Conservation (phyloP, 371 early-diverging fungal genomes). For the Phascolomyces articulosus region DNA sequence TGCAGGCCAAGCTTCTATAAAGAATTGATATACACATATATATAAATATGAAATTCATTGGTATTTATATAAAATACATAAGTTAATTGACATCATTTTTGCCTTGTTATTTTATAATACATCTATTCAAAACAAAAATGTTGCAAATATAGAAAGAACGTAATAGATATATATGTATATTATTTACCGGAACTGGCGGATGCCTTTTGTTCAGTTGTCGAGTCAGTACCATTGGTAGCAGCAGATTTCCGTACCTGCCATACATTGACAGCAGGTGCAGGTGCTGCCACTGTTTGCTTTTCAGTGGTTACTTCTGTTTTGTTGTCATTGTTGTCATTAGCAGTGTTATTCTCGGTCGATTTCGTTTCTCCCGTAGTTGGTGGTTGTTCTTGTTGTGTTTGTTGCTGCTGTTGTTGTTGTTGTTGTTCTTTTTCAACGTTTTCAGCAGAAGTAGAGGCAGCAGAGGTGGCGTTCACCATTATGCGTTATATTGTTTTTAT, state of each 20-base stretch:
- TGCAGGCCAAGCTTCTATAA: slow-evolving; percentile 40
- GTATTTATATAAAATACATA: too few species aligned
- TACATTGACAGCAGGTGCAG: slow-evolving; percentile 58
- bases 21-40: too few species aligned
- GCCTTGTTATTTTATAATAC: too few species aligned
- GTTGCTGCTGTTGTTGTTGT: background rate
- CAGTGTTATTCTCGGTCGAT: background rate
- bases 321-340: slow-evolving; percentile 15
- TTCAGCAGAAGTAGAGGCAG: slow-evolving; percentile 9
- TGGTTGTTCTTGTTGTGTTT: background rate
- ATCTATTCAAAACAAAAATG: too few species aligned
- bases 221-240: slow-evolving; percentile 17
- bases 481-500: background rate
- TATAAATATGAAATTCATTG: too few species aligned
- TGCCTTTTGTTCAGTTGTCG: slow-evolving; percentile 6
- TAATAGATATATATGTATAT: too few species aligned
- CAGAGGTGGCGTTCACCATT: slow-evolving; percentile 14
- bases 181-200: background rate
- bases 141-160: too few species aligned
- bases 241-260: slow-evolving; percentile 56
- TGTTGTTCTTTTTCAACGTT: slow-evolving; percentile 6
- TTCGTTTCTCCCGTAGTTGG: slow-evolving; percentile 1
- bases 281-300: slow-evolving; percentile 44
- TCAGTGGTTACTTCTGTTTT: slow-evolving; percentile 11
- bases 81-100: too few species aligned